phyloP scores from a whole-genome alignment of 768 basidiomycete species.

The Termitomyces sp. region DNA sequence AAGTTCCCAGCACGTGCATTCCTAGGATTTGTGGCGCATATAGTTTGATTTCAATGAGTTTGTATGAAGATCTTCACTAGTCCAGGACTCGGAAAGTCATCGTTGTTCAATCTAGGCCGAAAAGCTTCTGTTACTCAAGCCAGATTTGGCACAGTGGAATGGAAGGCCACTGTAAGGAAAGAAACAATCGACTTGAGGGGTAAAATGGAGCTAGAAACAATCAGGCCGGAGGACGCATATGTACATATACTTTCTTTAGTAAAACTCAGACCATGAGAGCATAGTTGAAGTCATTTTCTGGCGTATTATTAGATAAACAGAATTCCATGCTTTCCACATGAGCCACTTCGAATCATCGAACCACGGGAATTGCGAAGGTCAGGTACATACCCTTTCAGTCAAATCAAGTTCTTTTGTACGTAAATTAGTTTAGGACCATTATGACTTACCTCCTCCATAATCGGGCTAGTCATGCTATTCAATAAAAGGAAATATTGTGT shows the following conservation, averaged over 20 bases:
- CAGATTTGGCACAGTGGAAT: too few relatives aligned
- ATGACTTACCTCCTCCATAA: background rate
- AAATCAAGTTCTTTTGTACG: too few relatives aligned
- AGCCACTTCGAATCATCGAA: background rate
- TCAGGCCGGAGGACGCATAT: background rate
- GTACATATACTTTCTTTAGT: background rate
- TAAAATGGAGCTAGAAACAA: background rate
- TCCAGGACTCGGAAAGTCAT: background rate
- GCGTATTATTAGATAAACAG: too few relatives aligned
- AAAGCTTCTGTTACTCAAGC: too few relatives aligned
- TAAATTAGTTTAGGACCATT: too few relatives aligned
- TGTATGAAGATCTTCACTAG: too few relatives aligned
- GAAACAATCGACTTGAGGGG: background rate
- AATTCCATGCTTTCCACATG: background rate
- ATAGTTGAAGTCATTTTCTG: background rate
- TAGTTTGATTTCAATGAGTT: background rate
- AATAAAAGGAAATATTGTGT: background rate
- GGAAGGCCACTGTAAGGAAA: too few relatives aligned
- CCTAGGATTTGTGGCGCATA: background rate
- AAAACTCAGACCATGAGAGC: background rate
- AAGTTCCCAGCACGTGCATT: slow-evolving; percentile 7
- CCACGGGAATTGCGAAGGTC: background rate
- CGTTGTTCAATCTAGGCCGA: too few relatives aligned
- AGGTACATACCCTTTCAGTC: background rate
- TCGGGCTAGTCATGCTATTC: too few relatives aligned